A percentile compares a stretch with the other conserved stretches of the same genome.
These are phyloP conservation scores for Naganishia vaughanmartiniae DNA, from an alignment of 768 basidiomycete genomes.

Conservation along the genomic window DNA sequence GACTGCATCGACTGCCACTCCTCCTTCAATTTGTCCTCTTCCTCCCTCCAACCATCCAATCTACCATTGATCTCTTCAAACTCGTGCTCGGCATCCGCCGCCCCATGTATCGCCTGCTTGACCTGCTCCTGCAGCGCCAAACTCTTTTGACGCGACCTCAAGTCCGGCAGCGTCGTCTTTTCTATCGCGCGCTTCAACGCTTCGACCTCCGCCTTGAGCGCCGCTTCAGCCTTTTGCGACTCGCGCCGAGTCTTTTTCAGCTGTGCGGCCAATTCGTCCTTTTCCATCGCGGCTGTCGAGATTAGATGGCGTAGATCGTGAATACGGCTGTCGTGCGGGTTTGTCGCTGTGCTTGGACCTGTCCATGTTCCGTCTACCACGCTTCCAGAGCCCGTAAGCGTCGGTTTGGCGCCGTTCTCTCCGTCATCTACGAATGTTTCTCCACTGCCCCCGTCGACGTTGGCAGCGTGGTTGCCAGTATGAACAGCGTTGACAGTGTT, in stretches of 20 bases:
- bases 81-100: constrained; percentile 56
- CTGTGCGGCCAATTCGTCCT: constrained; percentile 64
- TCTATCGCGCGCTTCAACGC: constrained; percentile 77
- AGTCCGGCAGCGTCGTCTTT: constrained; percentile 70
- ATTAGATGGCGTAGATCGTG: constrained; percentile 64
- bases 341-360: not conserved
- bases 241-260: constrained; percentile 78
- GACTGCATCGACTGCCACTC: constrained; percentile 39
- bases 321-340: constrained; percentile 2
- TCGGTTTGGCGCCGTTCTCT: not conserved
- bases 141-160: constrained; percentile 78
- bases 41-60: constrained; percentile 54
- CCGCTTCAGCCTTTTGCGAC: constrained; percentile 76
- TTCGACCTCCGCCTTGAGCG: constrained; percentile 79
- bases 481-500: not conserved
- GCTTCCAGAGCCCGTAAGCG: not conserved
- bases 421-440: not conserved
- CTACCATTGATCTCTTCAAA: constrained; percentile 55
- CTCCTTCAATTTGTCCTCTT: constrained; percentile 33
- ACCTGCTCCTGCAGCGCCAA: constrained; percentile 84
- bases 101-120: constrained; percentile 67
- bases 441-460: not conserved
- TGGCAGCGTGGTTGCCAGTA: not conserved
- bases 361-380: constrained; percentile 1
- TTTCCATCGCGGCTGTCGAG: constrained; percentile 64